Percentiles rank a stretch among this genome's conserved stretches.
These are phyloP conservation scores for Trichoderma harzianum DNA, from an alignment of 2,329 filamentous ascomycete species.

Conservation along the genomic window DNA sequence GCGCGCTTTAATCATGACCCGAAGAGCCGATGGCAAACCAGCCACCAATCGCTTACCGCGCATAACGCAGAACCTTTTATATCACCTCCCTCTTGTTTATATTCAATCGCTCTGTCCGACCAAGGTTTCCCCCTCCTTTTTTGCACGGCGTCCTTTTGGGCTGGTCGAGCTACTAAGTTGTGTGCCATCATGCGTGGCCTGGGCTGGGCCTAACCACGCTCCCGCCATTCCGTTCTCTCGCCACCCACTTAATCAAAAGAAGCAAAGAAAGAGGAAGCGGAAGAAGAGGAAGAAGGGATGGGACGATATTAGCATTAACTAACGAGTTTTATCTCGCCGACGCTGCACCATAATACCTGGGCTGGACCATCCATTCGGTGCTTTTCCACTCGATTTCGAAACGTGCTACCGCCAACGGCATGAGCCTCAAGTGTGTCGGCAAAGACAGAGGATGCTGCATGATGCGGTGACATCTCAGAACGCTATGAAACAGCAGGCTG, in stretches of 20 bases:
- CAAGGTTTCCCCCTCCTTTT: neutral
- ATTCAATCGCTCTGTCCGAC: neutral
- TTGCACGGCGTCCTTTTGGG: slow-evolving; percentile 12
- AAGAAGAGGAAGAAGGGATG: neutral
- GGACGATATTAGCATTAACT: neutral
- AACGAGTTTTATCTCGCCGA: neutral
- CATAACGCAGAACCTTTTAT: neutral
- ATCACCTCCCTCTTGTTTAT: neutral
- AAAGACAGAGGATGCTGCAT: neutral
- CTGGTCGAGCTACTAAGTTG: slow-evolving; percentile 16
- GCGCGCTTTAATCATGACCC: neutral
- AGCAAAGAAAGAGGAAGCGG: neutral
- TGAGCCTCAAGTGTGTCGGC: neutral
- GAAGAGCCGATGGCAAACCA: neutral
- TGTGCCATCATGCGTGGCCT: slow-evolving; percentile 15
- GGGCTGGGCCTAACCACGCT: slow-evolving; percentile 13
- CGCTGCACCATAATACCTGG: slow-evolving; percentile 3
- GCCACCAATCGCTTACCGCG: neutral
- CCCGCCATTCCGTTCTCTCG: slow-evolving; percentile 15
- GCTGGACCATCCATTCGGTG: neutral
- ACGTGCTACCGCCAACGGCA: neutral
- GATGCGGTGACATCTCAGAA: slow-evolving; percentile 6
- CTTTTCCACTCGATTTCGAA: neutral
- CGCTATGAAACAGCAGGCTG: neutral
- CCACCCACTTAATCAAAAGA: neutral